Evolutionary conservation across 176 grass and related monocot genomes (phyloP).

Genomic region (Melocanna baccifera): DNA sequence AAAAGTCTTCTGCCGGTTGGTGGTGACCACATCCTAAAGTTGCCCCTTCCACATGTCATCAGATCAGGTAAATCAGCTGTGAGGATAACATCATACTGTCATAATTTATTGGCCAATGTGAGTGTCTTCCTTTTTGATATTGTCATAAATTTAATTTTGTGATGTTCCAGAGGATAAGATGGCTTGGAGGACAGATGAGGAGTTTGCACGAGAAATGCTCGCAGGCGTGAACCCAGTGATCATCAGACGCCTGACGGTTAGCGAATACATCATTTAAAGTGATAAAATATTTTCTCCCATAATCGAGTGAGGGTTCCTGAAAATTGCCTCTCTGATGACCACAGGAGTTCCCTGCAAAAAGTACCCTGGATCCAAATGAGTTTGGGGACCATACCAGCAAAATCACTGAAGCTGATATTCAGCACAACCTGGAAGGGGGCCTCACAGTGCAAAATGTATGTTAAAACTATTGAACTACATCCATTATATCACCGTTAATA

Average conservation of each 20-base stretch:
- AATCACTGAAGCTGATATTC: constrained; percentile 66
- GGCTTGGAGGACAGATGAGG: constrained; percentile 87
- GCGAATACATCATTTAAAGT: not conserved
- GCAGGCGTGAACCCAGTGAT: constrained; percentile 86
- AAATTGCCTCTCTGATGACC: not conserved
- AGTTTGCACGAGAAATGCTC: constrained; percentile 87
- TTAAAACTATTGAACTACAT: not conserved
- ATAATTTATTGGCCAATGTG: not conserved
- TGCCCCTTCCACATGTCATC: constrained; percentile 75
- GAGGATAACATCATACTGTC: not conserved
- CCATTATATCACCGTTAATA: not conserved
- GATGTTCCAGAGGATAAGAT: constrained; percentile 43
- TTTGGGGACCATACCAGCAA: constrained; percentile 81
- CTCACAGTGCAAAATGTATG: constrained; percentile 55
- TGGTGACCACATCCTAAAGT: constrained; percentile 51
- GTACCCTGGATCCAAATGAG: constrained; percentile 58
- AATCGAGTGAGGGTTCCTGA: not conserved
- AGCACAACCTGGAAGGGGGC: constrained; percentile 67
- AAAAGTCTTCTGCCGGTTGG: constrained; percentile 53
- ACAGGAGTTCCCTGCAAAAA: constrained; percentile 77
- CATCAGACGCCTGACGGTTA: constrained; percentile 65
- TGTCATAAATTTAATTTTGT: not conserved
- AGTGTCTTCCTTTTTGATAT: not conserved
- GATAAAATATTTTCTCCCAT: not conserved
- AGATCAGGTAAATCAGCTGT: constrained; percentile 43